Evolutionary conservation across 305 asterid genomes (phyloP), one percentile per base, ranked within the genome.

Genomic region (Caryopteris hybrid): DNA sequence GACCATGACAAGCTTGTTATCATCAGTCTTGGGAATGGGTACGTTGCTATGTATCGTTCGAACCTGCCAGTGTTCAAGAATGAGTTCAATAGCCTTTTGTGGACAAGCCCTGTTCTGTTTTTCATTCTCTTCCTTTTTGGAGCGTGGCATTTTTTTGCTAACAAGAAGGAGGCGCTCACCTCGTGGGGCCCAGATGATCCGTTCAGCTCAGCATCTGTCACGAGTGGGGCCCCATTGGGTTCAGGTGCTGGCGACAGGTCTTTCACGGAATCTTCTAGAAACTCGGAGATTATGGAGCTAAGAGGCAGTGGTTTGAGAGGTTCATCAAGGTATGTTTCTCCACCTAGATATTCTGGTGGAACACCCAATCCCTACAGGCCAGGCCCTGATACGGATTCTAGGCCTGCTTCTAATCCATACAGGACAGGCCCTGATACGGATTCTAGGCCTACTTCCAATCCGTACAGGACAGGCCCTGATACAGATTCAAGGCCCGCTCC

Each of bases 161-260:
- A 89, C 71, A 94, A 91, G 80, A 91, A 89, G 80, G 99, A 91
- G 47, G 92, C 91, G 0, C 89, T 94, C 59, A 91, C 87, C n/a
- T 83, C 96, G 0, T 94, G 98, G 98, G 99, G 97, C 8, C 95
- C 97, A 0, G 95, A 94, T 0, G 98, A 89, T 61, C 92, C 93
- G 0, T 91, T 87, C 71, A 77, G 61, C 69, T 58, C 96, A 4
- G 58, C 86, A 16, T 39, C 90, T 0, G 82, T 31, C 69, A 58
- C 86, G 2, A 68, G 54, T 48, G 92, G 86, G 42, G 86, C 89
- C 39, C 82, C 87, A 0, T 11, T 81, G 66, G 85, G 79, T 22
- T 72, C 95, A 8, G 77, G 78, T 7, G 17, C 82, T 0, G 79
- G 80, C 11, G 96, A 88, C 43, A 75, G 88, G 77, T 69, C 95